Conservation (phyloP, 2,329 filamentous ascomycete species). For the Hypoxylon sp. region DNA sequence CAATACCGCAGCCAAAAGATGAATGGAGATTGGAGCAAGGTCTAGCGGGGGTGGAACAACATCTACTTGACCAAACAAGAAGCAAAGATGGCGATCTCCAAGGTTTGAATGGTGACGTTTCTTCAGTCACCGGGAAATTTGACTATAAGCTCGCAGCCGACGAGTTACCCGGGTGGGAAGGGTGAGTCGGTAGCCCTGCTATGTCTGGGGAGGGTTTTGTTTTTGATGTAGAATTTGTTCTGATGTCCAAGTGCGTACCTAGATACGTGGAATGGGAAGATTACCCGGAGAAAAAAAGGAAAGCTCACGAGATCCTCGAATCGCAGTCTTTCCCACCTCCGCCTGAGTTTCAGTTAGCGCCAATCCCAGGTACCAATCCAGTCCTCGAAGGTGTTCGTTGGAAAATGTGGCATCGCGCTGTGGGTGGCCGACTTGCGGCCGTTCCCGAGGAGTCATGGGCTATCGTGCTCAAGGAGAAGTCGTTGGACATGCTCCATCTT, state of each 20-base stretch:
- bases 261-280: constrained; percentile 77
- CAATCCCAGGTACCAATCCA: constrained; percentile 68
- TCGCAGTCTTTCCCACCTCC: constrained; percentile 62
- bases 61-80: constrained; percentile 43
- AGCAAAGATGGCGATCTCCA: constrained; percentile 1
- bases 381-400: constrained; percentile 66
- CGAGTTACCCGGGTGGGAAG: constrained; percentile 41
- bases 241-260: background rate
- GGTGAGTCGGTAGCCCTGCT: constrained; percentile 30
- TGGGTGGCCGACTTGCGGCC: constrained; percentile 58
- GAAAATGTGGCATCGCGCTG: constrained; percentile 69
- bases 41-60: constrained; percentile 38
- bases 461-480: constrained; percentile 67
- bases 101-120: constrained; percentile 2
- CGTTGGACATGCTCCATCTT: constrained; percentile 70
- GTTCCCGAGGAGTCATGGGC: constrained; percentile 70
- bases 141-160: constrained; percentile 41
- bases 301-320: constrained; percentile 66
- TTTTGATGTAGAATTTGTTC: background rate
- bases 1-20: constrained; percentile 36
- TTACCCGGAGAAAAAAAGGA: constrained; percentile 74
- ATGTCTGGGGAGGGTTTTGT: background rate
- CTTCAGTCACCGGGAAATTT: constrained; percentile 12
- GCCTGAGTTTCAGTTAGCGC: constrained; percentile 68
- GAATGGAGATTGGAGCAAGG: constrained; percentile 45